Conservation (phyloP, 768 basidiomycete genomes). For the Dioszegia crocea region DNA sequence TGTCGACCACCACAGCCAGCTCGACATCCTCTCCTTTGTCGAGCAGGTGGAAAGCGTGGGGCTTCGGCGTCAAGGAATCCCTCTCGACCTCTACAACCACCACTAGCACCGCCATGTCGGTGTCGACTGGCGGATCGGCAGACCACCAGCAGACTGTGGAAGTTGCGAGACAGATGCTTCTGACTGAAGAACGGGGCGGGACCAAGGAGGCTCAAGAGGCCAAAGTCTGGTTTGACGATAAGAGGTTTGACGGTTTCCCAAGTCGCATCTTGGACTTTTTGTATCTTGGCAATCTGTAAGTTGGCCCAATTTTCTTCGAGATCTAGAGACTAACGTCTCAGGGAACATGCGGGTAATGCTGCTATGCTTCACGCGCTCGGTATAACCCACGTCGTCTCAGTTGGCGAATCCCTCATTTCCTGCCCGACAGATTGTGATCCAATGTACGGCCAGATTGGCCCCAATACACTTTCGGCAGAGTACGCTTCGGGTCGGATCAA, state of each 20-base stretch:
- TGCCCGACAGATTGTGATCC: conserved; percentile 60
- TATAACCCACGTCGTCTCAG: conserved; percentile 94
- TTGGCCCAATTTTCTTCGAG: conserved; percentile 30
- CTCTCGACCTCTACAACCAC: background rate
- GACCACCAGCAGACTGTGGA: conserved; percentile 14
- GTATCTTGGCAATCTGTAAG: conserved; percentile 90
- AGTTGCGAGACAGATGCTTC: conserved; percentile 20
- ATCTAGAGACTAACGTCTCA: conserved; percentile 38
- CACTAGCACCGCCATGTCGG: background rate
- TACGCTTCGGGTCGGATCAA: conserved; percentile 22
- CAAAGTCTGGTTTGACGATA: conserved; percentile 91
- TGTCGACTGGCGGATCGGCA: background rate
- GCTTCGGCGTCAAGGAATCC: conserved; percentile 8
- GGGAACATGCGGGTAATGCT: conserved; percentile 88
- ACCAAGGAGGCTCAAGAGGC: conserved; percentile 14
- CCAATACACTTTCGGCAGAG: conserved; percentile 23
- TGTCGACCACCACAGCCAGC: background rate
- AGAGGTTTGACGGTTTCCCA: conserved; percentile 91
- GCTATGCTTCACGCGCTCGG: conserved; percentile 94
- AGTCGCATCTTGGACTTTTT: conserved; percentile 86
- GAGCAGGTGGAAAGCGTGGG: conserved; percentile 15
- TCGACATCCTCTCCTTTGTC: conserved; percentile 8
- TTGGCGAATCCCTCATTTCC: conserved; percentile 87
- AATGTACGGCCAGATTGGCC: conserved; percentile 18
- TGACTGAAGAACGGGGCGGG: conserved; percentile 23